A percentile compares a stretch with the other conserved stretches of the same genome.
These are phyloP conservation scores for Neofusicoccum laricinum DNA, from an alignment of 2,329 filamentous ascomycete species.

Conservation along the genomic window DNA sequence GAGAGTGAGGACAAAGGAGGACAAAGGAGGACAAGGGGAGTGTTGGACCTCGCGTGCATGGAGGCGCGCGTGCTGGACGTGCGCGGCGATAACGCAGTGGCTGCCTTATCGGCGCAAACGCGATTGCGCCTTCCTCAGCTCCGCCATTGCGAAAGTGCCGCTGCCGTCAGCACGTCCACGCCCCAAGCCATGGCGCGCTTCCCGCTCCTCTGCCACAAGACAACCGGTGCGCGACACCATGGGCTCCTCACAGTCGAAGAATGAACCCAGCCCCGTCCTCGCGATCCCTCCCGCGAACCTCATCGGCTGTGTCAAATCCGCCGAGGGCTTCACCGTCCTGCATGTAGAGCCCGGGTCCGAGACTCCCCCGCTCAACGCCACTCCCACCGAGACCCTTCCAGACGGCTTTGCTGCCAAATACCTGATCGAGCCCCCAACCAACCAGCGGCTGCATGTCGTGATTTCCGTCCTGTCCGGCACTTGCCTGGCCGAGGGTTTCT, in stretches of 20 bases:
- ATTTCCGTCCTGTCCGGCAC: conserved; percentile 47
- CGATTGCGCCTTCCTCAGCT: not conserved
- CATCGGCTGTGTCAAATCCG: not conserved
- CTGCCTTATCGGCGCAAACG: not conserved
- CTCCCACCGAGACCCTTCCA: not conserved
- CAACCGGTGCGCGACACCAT: not conserved
- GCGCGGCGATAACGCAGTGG: not conserved
- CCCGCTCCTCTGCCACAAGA: not conserved
- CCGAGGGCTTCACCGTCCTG: not conserved
- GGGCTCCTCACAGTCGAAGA: not conserved
- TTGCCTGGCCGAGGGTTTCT: conserved; percentile 39
- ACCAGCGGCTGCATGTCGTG: conserved; percentile 36
- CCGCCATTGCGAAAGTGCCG: not conserved
- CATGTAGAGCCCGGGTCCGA: conserved; percentile 3
- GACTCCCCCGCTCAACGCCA: not conserved
- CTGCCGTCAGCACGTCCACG: not conserved
- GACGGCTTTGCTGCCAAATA: not conserved
- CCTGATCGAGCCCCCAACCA: not conserved
- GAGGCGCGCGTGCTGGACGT: no score
- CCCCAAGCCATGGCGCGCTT: not conserved
- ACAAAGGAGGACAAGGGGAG: no score
- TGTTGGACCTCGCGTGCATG: not conserved
- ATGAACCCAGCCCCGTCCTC: not conserved
- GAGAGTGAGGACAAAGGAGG: not conserved
- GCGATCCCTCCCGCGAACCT: not conserved